Evolutionary conservation across 2,329 filamentous ascomycete species (phyloP).

Genomic region (Curvularia sp.): DNA sequence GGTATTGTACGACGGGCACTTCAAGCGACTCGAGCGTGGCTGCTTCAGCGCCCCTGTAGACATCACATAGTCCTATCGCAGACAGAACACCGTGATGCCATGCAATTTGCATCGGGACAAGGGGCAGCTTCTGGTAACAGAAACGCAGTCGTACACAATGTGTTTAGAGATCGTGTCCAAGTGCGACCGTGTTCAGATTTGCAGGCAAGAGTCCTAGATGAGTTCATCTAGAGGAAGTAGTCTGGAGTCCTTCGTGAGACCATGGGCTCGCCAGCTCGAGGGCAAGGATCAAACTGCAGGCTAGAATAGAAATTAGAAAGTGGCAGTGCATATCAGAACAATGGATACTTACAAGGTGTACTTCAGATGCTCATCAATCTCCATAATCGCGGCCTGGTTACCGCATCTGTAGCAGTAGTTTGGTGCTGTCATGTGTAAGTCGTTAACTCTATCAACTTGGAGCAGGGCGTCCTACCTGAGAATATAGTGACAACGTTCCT

Average conservation of each 20-base stretch:
- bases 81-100: constrained; percentile 8
- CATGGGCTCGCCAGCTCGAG: constrained; percentile 96
- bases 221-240: constrained; percentile 81
- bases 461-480: constrained; percentile 62
- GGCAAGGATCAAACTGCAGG: constrained; percentile 99
- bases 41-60: constrained; percentile 15
- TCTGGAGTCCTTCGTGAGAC: constrained; percentile 93
- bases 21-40: constrained; percentile 15
- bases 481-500: constrained; percentile 99
- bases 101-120: constrained; percentile 6
- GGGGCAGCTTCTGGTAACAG: constrained; percentile 12
- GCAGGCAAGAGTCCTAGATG: constrained; percentile 30
- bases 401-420: constrained; percentile 97
- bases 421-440: constrained; percentile 55
- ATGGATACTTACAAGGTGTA: constrained; percentile 92
- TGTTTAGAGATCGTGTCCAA: constrained; percentile 16
- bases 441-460: not conserved
- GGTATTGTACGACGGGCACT: constrained; percentile 7
- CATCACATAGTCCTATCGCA: constrained; percentile 5
- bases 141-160: constrained; percentile 20
- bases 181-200: constrained; percentile 22
- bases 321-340: not conserved
- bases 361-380: constrained; percentile 98
- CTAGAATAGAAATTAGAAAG: constrained; percentile 59
- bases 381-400: constrained; percentile 99